These are phyloP conservation scores for Penicillium sp. DNA, from an alignment of 2,329 filamentous ascomycete species.

Conservation along the genomic window DNA sequence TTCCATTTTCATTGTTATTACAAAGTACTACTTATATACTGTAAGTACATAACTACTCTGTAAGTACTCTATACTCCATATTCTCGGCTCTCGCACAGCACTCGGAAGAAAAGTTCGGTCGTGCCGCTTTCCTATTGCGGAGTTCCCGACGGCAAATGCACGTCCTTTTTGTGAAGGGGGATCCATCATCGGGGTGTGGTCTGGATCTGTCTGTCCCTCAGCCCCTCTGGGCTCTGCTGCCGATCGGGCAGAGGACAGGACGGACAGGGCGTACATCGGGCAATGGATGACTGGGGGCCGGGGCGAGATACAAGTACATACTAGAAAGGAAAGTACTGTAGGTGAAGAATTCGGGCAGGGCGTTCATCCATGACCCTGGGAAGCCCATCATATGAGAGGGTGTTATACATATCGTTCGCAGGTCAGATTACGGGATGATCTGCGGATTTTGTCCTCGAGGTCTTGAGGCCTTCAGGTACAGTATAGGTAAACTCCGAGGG, in stretches of 20 bases:
- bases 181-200: background rate
- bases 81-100: constrained; percentile 2
- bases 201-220: background rate
- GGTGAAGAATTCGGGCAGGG: background rate
- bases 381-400: background rate
- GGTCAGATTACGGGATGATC: background rate
- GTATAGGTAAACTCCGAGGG: background rate
- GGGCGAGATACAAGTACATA: background rate
- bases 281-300: constrained; percentile 1
- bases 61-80: no score
- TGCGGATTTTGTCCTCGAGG: background rate
- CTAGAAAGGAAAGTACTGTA: background rate
- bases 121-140: constrained; percentile 29
- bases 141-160: constrained; percentile 27
- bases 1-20: background rate
- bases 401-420: background rate
- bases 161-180: background rate
- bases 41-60: no score
- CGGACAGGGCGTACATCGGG: background rate
- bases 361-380: background rate
- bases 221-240: background rate
- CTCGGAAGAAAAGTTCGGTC: constrained; percentile 8
- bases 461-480: background rate
- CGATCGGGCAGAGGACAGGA: constrained; percentile 2
- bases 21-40: background rate